A percentile compares a stretch with the other conserved stretches of the same genome.
These are phyloP conservation scores for Saccharomyces pastorianus DNA, from an alignment of 1,139 yeast genomes.

Conservation along the genomic window DNA sequence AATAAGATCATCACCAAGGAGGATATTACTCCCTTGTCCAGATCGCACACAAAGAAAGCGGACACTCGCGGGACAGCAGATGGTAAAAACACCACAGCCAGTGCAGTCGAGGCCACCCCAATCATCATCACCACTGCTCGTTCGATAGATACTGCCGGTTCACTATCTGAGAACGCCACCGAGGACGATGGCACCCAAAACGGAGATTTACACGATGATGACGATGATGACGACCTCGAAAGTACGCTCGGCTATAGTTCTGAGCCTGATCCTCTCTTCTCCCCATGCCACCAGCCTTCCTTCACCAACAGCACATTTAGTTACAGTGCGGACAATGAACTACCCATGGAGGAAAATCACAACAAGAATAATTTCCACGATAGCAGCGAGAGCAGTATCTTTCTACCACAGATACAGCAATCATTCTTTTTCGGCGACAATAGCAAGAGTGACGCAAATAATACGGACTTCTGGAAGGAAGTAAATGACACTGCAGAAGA, in stretches of 20 bases:
- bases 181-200: slow-evolving; percentile 5
- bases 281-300: slow-evolving; percentile 4
- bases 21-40: slow-evolving; percentile 20
- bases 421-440: not conserved
- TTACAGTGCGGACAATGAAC: not conserved
- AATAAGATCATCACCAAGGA: slow-evolving; percentile 21
- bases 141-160: slow-evolving; percentile 1
- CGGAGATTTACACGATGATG: slow-evolving; percentile 3
- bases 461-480: slow-evolving; percentile 30
- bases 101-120: not conserved
- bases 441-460: slow-evolving; percentile 3
- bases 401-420: not conserved
- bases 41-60: not conserved
- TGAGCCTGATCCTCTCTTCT: slow-evolving; percentile 2
- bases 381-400: not conserved
- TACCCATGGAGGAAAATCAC: not conserved
- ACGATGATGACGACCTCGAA: slow-evolving; percentile 6
- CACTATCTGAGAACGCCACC: not conserved
- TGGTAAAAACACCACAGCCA: not conserved
- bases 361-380: not conserved
- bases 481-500: slow-evolving; percentile 20
- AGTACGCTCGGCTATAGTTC: slow-evolving; percentile 3
- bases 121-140: not conserved
- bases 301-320: slow-evolving; percentile 4
- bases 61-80: not conserved